phyloP scores from a whole-genome alignment of 176 grass and related monocot species.

The Oryza longistaminata region DNA sequence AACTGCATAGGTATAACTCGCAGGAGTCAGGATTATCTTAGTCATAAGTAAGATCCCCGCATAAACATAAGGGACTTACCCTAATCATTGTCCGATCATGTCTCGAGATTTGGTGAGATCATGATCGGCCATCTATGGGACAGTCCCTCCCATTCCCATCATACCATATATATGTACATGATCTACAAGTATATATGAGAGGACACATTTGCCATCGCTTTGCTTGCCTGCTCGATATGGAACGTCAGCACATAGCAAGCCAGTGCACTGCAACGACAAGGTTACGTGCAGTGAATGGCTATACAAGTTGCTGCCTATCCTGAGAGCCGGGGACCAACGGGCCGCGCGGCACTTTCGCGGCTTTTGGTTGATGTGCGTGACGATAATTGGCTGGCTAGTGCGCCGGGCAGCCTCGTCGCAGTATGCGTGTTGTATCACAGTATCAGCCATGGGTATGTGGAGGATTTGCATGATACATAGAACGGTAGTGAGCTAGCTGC shows the following conservation, averaged over 20 bases:
- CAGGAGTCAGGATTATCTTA: neutral
- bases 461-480: neutral
- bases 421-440: neutral
- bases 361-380: constrained; percentile 16
- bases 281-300: neutral
- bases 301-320: neutral
- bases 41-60: neutral
- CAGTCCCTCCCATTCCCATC: too few species aligned
- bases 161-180: neutral
- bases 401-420: neutral
- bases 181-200: neutral
- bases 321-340: neutral
- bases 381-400: neutral
- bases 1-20: neutral
- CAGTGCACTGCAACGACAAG: neutral
- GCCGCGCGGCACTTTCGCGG: constrained; percentile 11
- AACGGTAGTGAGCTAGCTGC: neutral
- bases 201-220: neutral
- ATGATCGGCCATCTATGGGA: neutral
- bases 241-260: neutral
- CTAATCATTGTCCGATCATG: neutral
- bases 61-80: neutral
- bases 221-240: constrained; percentile 15
- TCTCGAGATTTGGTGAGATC: neutral
- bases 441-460: neutral